Evolutionary conservation across 495 filamentous ascomycete genomes (phyloP), one percentile per base, ranked within the genome.

Genomic region (Talaromyces stipitatus): DNA sequence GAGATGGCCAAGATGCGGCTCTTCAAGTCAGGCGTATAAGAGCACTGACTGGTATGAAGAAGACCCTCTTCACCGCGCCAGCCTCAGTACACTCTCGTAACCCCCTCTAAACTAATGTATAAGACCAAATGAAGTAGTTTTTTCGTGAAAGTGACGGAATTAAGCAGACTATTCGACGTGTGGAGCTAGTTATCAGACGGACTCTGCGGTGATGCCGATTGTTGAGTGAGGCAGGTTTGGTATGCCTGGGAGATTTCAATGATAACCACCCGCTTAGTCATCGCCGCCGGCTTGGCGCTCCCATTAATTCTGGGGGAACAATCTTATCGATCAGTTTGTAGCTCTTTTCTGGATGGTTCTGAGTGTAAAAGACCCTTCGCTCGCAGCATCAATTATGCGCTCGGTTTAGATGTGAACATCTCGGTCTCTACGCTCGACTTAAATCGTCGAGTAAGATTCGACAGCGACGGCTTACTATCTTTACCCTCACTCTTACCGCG

Each of bases 221-320:
- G 67, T 68, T 73, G 63, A 61, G 63, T 66, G 67, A 72, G 73
- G 72, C 71, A 69, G 71, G 69, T 72, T 76, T 59, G 60, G 58
- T 57, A 65, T 64, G 59, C 51, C 62, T 64, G 71, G 73, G 74
- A 66, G 73, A 76, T 74, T 72, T 74, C 66, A 58, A 62, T 66
- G 66, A 61, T 60, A 65, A 61, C 59, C 63, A 63, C 63, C 58
- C 58, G 71, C 63, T 77, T 68, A 77, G 71, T 77, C 69, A 77
- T 63, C 63, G 12, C 33, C 12, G 4, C 30, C 36, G 30, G 6
- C 51, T 54, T 54, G 51, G 51, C 51, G 14, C n/a, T 24, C 23
- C 26, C 29, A 38, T 38, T n/a, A 33, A 4, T 33, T 0, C 16
- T n/a, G n/a, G 33, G 33, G 33, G 33, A 38, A 38, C 33, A 38